phyloP scores from a whole-genome alignment of 768 basidiomycete genomes.

The Psilocybe cubensis region DNA sequence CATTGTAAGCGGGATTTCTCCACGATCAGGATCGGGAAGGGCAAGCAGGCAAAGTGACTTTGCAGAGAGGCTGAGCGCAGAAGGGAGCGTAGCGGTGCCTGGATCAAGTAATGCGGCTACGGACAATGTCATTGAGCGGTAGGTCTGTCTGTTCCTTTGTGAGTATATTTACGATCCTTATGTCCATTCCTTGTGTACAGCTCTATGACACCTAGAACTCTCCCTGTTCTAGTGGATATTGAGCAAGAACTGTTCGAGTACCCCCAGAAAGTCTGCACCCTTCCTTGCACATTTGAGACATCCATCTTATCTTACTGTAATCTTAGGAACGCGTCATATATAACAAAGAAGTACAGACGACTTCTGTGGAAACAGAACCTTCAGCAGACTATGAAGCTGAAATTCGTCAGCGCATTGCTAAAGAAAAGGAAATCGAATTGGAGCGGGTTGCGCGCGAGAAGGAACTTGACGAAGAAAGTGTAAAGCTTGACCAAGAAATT shows the following conservation, averaged over 20 bases:
- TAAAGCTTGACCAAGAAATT: constrained; percentile 83
- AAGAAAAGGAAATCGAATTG: constrained; percentile 68
- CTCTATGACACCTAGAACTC: constrained; percentile 62
- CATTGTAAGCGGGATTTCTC: constrained; percentile 30
- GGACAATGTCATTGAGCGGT: constrained; percentile 76
- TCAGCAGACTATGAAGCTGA: constrained; percentile 66
- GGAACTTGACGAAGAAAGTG: constrained; percentile 82
- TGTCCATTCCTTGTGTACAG: constrained; percentile 36
- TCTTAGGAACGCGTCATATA: constrained; percentile 76
- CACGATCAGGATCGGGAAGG: constrained; percentile 57
- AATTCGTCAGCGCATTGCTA: constrained; percentile 69
- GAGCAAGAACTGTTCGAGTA: constrained; percentile 91
- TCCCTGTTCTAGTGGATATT: constrained; percentile 84
- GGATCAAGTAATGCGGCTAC: constrained; percentile 57
- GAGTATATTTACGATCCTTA: constrained; percentile 4
- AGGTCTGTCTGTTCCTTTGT: constrained; percentile 24
- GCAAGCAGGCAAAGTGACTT: constrained; percentile 73
- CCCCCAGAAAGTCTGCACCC: constrained; percentile 71
- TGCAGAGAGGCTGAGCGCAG: constrained; percentile 35
- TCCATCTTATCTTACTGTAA: constrained; percentile 3
- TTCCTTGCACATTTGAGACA: not conserved
- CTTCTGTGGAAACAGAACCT: constrained; percentile 60
- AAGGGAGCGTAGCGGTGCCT: constrained; percentile 34
- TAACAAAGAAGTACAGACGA: constrained; percentile 86
- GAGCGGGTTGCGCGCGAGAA: constrained; percentile 66